A percentile compares a stretch with the other conserved stretches of the same genome.
Evolutionary conservation across 1,139 yeast species (phyloP).

Genomic region (Casaregolazyma lundiana): DNA sequence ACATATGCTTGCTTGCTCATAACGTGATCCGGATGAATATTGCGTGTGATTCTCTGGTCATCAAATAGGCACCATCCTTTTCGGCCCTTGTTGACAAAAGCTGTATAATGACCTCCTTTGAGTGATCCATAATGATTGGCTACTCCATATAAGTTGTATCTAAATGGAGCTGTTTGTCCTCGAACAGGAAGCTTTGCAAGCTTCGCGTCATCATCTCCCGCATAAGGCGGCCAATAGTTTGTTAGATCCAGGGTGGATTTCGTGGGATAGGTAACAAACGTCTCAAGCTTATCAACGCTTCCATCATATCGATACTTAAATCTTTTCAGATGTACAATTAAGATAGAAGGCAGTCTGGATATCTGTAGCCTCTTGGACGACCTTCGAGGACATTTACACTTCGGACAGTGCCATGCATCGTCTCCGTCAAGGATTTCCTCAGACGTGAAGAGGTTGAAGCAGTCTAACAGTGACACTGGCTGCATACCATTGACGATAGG

Average conservation of each 20-base stretch:
- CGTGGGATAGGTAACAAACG: constrained; percentile 58
- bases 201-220: constrained; percentile 32
- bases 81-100: constrained; percentile 65
- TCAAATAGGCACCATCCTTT: constrained; percentile 74
- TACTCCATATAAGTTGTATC: constrained; percentile 74
- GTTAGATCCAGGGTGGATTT: constrained; percentile 58
- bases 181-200: constrained; percentile 57
- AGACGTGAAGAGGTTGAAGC: constrained; percentile 65
- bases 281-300: constrained; percentile 50
- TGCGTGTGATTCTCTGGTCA: constrained; percentile 54
- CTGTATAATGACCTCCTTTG: constrained; percentile 89
- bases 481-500: constrained; percentile 39
- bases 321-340: constrained; percentile 75
- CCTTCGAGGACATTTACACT: constrained; percentile 61
- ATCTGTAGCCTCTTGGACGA: constrained; percentile 66
- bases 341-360: constrained; percentile 66
- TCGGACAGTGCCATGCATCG: constrained; percentile 87
- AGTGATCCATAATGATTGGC: constrained; percentile 84
- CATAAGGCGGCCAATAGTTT: constrained; percentile 63
- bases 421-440: constrained; percentile 69
- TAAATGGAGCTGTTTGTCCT: constrained; percentile 76
- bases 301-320: constrained; percentile 45
- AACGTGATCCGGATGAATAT: constrained; percentile 41
- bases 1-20: constrained; percentile 69
- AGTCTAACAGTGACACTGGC: constrained; percentile 49